phyloP scores from a whole-genome alignment of 148 eudicot species.

The Polygonum aviculare region DNA sequence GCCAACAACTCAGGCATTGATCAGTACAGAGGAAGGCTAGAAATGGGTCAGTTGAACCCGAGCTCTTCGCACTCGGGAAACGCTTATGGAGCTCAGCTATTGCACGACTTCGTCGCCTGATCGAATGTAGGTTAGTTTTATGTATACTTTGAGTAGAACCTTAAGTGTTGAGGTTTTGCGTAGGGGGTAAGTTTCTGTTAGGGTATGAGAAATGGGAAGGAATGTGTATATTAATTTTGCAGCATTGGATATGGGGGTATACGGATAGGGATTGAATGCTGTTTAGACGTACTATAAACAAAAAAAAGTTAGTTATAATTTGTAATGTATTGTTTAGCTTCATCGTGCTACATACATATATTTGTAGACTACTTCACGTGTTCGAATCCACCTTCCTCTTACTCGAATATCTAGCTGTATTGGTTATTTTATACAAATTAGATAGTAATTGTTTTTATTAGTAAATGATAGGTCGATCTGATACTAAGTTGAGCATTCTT shows the following conservation, averaged over 20 bases:
- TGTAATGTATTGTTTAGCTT: not conserved
- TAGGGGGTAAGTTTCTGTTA: not conserved
- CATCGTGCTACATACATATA: not conserved
- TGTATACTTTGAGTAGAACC: constrained; percentile 4
- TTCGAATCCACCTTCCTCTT: too few relatives aligned
- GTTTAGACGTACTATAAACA: not conserved
- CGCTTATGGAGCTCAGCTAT: constrained; percentile 33
- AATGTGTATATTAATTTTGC: constrained; percentile 8
- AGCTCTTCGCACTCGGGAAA: constrained; percentile 30
- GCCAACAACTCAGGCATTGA: constrained; percentile 29
- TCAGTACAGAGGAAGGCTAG: constrained; percentile 30
- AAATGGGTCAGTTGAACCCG: constrained; percentile 15
- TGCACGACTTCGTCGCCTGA: constrained; percentile 48
- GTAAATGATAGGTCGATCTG: too few relatives aligned
- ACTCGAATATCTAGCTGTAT: too few relatives aligned
- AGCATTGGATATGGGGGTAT: constrained; percentile 11
- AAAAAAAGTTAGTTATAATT: not conserved
- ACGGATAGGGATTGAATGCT: constrained; percentile 9
- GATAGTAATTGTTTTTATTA: too few relatives aligned
- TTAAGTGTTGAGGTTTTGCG: not conserved
- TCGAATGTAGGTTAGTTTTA: not conserved
- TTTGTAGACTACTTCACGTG: not conserved
- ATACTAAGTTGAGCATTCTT: too few relatives aligned
- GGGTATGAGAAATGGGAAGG: not conserved
- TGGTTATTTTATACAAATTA: too few relatives aligned